Percentiles rank a stretch among this genome's conserved stretches.
Evolutionary conservation across 257 asterid genomes (phyloP).

Genomic region (Plectranthus barbatus): DNA sequence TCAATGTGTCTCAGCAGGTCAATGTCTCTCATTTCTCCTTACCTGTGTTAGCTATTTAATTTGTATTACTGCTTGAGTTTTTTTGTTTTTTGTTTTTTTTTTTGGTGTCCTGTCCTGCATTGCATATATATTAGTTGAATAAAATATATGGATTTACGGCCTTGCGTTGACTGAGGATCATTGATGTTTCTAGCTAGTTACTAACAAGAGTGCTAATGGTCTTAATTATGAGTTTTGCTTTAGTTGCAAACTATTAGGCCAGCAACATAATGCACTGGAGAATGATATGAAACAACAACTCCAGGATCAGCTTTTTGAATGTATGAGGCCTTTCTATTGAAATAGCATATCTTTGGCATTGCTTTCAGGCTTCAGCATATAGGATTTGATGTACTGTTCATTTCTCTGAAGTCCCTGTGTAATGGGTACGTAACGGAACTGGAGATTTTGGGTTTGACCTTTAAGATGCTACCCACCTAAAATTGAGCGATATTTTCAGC

Average conservation of each 20-base stretch:
- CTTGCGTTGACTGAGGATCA: background rate
- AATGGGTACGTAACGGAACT: background rate
- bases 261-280: background rate
- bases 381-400: constrained; percentile 6
- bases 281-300: background rate
- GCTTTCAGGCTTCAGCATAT: background rate
- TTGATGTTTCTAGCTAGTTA: background rate
- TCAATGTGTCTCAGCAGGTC: constrained; percentile 93
- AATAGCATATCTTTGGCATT: background rate
- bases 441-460: background rate
- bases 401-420: background rate
- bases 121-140: background rate
- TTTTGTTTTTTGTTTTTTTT: background rate
- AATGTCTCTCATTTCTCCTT: constrained; percentile 4
- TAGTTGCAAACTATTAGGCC: background rate
- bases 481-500: background rate
- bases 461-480: background rate
- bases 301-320: background rate
- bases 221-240: background rate
- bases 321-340: background rate
- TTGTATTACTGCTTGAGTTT: too few species aligned
- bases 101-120: background rate
- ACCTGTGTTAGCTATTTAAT: background rate
- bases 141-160: constrained; percentile 1
- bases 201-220: background rate